Percentiles rank a stretch among this genome's conserved stretches.
These are phyloP conservation scores for Euphorbia corollata DNA, from an alignment of 441 rosid species.

Conservation along the genomic window DNA sequence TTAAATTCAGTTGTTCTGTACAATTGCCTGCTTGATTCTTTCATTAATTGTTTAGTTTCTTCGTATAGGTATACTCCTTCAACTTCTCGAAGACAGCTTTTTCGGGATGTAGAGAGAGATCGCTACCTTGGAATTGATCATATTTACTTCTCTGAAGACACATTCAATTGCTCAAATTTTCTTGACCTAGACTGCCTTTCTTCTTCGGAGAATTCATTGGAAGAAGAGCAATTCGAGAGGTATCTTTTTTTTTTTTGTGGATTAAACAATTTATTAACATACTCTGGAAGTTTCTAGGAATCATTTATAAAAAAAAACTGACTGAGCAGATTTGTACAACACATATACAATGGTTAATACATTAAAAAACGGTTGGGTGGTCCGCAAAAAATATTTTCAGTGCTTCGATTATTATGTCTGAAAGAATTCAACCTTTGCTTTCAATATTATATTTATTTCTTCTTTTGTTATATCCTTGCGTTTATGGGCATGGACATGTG, in stretches of 20 bases:
- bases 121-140: slow-evolving; percentile 38
- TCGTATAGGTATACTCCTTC: slow-evolving; percentile 54
- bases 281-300: slow-evolving; percentile 5
- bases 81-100: slow-evolving; percentile 57
- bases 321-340: background rate
- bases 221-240: slow-evolving; percentile 72
- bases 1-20: background rate
- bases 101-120: slow-evolving; percentile 58
- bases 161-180: slow-evolving; percentile 64
- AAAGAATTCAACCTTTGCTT: background rate
- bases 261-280: too few species aligned
- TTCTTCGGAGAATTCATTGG: slow-evolving; percentile 71
- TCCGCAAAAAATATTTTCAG: background rate
- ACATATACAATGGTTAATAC: background rate
- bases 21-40: slow-evolving; percentile 11
- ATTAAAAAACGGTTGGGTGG: background rate
- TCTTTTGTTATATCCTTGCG: background rate
- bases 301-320: slow-evolving; percentile 1
- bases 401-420: background rate
- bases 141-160: slow-evolving; percentile 47
- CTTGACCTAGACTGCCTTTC: slow-evolving; percentile 82
- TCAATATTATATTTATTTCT: background rate
- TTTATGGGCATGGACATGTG: background rate
- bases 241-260: slow-evolving; percentile 22
- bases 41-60: slow-evolving; percentile 9